Conservation (phyloP, 83 land plant species). For the Picea engelmannii region DNA sequence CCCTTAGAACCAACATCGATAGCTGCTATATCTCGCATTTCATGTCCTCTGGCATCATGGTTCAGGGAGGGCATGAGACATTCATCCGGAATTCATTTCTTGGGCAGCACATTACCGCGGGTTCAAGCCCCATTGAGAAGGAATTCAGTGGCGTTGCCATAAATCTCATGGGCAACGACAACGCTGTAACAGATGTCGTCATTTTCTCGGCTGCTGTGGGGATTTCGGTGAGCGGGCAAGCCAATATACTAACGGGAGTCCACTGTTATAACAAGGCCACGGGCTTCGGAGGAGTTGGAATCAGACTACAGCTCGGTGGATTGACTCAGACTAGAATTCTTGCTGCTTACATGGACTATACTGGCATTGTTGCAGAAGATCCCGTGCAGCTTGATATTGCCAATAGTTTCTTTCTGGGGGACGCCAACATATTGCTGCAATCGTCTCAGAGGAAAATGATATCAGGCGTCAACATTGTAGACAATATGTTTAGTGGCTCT, state of each 20-base stretch:
- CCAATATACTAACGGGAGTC: too few species aligned
- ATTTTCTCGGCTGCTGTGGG: constrained; percentile 42
- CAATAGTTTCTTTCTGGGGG: constrained; percentile 39
- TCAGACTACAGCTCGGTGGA: constrained; percentile 29
- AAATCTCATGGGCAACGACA: too few species aligned
- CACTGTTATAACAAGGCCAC: too few species aligned
- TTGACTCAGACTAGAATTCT: constrained; percentile 46
- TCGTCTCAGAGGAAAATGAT: too few species aligned
- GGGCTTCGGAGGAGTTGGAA: too few species aligned
- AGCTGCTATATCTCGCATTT: constrained; percentile 42
- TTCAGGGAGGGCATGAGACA: constrained; percentile 65
- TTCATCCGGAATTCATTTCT: constrained; percentile 64
- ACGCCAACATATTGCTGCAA: too few species aligned
- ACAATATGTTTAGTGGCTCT: background rate
- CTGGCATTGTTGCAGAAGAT: constrained; percentile 1
- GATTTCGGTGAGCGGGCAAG: constrained; percentile 60
- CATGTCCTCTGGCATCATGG: constrained; percentile 14
- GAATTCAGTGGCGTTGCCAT: constrained; percentile 10
- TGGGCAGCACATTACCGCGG: constrained; percentile 85
- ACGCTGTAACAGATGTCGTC: too few species aligned
- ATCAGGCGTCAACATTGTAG: too few species aligned
- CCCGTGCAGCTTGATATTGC: constrained; percentile 52
- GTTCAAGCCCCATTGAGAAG: constrained; percentile 60
- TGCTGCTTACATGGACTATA: constrained; percentile 61
- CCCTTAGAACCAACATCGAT: too few species aligned